Evolutionary conservation across 108 stramenopile species (phyloP).

Genomic region (Pseudonitzschia delicatissima): DNA sequence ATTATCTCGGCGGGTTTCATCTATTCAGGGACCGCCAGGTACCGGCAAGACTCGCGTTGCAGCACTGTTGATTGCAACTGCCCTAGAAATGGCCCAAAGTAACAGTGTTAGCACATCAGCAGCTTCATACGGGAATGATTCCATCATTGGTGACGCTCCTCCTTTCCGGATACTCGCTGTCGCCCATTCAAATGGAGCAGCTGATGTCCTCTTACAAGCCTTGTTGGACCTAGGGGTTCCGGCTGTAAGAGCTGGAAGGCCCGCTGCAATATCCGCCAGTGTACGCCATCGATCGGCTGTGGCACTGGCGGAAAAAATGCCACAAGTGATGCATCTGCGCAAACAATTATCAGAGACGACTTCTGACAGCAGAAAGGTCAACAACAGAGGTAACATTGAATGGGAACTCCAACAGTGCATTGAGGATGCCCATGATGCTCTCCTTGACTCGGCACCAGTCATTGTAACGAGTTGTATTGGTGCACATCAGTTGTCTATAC

Average conservation of each 20-base stretch:
- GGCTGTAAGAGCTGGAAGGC: constrained; percentile 62
- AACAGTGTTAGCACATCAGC: constrained; percentile 9
- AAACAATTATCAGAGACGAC: constrained; percentile 26
- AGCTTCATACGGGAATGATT: too few species aligned
- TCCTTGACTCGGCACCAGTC: constrained; percentile 51
- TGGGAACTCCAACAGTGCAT: constrained; percentile 34
- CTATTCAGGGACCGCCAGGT: constrained; percentile 64
- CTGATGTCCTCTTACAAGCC: constrained; percentile 67
- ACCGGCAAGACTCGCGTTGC: constrained; percentile 57
- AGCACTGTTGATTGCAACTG: constrained; percentile 50
- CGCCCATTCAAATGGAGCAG: constrained; percentile 68
- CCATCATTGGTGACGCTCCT: too few species aligned
- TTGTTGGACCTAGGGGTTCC: constrained; percentile 59
- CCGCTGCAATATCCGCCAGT: constrained; percentile 55
- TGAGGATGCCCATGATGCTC: constrained; percentile 34
- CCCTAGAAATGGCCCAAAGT: constrained; percentile 45
- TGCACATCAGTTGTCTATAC: constrained; percentile 51
- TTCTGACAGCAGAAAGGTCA: not conserved
- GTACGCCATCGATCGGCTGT: constrained; percentile 58
- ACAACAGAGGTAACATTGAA: constrained; percentile 10
- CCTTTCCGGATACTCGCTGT: constrained; percentile 69
- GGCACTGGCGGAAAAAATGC: constrained; percentile 52
- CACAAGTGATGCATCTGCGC: constrained; percentile 42
- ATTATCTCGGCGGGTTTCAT: constrained; percentile 32
- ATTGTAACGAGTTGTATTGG: constrained; percentile 73